Evolutionary conservation across 768 basidiomycete genomes (phyloP).

Genomic region (Auriscalpium orientale): DNA sequence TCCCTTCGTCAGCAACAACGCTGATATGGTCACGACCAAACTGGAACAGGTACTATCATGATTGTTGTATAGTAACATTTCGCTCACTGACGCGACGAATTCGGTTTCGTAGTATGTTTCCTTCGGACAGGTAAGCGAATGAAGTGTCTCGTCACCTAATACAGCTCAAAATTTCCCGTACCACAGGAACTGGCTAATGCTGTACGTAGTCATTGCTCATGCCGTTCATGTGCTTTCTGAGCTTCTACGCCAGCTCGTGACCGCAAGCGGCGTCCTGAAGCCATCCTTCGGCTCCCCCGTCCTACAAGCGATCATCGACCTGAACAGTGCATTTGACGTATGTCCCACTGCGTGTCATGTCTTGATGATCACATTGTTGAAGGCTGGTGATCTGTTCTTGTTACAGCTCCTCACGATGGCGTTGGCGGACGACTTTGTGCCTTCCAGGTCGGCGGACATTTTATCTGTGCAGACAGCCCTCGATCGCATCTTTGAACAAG

Average conservation of each 20-base stretch:
- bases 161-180: no score
- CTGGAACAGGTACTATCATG: not conserved
- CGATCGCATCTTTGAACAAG: not conserved
- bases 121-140: not conserved
- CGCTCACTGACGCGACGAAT: no score
- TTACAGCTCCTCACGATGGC: not conserved
- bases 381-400: no score
- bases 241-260: not conserved
- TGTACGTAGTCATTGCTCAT: not conserved
- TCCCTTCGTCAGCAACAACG: not conserved
- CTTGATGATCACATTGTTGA: no score
- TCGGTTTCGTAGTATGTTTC: not conserved
- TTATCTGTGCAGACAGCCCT: not conserved
- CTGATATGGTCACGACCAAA: not conserved
- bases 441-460: not conserved
- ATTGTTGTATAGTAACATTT: no score
- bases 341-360: not conserved
- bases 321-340: not conserved
- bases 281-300: not conserved
- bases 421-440: not conserved
- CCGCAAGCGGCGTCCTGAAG: not conserved
- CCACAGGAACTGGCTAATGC: no score
- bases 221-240: not conserved
- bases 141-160: no score
- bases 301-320: not conserved